phyloP scores from a whole-genome alignment of 352 stramenopile genomes.

The Aphanomyces euteiches region DNA sequence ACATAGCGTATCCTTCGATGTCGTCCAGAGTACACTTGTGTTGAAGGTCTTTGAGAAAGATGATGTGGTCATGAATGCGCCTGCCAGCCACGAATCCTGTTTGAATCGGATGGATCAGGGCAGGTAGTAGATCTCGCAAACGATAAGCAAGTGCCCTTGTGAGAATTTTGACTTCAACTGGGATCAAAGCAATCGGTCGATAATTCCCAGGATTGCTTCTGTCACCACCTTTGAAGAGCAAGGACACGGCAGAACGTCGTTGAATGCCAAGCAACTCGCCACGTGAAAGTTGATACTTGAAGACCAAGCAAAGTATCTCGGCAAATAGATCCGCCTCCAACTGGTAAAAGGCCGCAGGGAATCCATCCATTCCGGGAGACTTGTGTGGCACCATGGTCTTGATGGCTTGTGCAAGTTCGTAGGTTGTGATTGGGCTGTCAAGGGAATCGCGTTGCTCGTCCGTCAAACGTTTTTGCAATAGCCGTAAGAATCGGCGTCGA shows the following conservation, averaged over 20 bases:
- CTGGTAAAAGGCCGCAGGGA: conserved; percentile 34
- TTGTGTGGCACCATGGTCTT: conserved; percentile 17
- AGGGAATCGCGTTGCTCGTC: conserved; percentile 1
- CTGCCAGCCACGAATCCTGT: conserved; percentile 30
- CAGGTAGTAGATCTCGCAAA: background rate
- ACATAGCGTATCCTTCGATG: conserved; percentile 23
- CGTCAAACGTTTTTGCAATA: background rate
- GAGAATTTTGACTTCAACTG: conserved; percentile 35
- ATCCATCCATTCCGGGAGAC: conserved; percentile 28
- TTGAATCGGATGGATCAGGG: conserved; percentile 32
- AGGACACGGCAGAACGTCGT: conserved; percentile 28
- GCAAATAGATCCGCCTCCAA: conserved; percentile 31
- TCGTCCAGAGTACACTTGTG: conserved; percentile 27
- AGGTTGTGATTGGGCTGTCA: background rate
- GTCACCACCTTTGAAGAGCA: conserved; percentile 32
- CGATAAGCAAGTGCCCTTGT: conserved; percentile 19
- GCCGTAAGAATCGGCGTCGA: background rate
- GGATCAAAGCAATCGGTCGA: conserved; percentile 35
- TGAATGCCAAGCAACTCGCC: conserved; percentile 32
- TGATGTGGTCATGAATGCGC: conserved; percentile 32
- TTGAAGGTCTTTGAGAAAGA: conserved; percentile 31
- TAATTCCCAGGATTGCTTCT: conserved; percentile 31
- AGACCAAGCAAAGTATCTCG: conserved; percentile 33
- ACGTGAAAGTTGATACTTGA: conserved; percentile 27
- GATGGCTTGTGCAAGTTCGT: background rate